These are phyloP conservation scores for Suhomyces bribrorum DNA, from an alignment of 1,139 yeast species.

Conservation along the genomic window DNA sequence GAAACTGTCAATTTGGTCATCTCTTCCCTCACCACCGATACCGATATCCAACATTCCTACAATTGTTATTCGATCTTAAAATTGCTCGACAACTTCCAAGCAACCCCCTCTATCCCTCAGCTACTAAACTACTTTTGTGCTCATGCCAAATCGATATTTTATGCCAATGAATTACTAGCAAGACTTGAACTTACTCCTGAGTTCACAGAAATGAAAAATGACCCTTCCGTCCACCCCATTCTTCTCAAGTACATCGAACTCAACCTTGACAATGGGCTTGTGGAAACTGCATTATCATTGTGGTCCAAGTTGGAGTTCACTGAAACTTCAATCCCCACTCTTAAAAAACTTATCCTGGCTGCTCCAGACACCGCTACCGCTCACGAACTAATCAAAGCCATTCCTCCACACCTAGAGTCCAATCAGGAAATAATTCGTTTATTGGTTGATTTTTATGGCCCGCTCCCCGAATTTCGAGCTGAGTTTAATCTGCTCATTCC, in stretches of 20 bases:
- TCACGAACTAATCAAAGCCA: not conserved
- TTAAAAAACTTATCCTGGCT: not conserved
- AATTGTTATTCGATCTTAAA: conserved; percentile 15
- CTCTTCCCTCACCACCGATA: conserved; percentile 12
- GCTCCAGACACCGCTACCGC: conserved; percentile 1
- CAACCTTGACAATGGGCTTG: conserved; percentile 11
- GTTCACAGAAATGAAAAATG: not conserved
- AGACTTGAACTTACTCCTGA: not conserved
- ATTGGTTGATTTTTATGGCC: conserved; percentile 8
- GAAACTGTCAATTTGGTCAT: conserved; percentile 10
- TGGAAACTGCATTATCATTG: conserved; percentile 9
- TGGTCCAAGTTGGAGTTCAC: conserved; percentile 8
- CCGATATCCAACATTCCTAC: conserved; percentile 11
- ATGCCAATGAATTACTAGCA: conserved; percentile 13
- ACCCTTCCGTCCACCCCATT: conserved; percentile 3
- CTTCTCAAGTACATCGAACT: conserved; percentile 5
- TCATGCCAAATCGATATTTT: conserved; percentile 14
- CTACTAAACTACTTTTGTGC: conserved; percentile 10
- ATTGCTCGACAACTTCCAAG: conserved; percentile 8
- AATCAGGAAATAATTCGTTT: conserved; percentile 4
- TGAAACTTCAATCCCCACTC: conserved; percentile 1
- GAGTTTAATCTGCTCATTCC: conserved; percentile 24
- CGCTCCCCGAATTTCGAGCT: not conserved
- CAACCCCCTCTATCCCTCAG: not conserved
- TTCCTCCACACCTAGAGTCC: conserved; percentile 3